phyloP scores from a whole-genome alignment of 2,329 filamentous ascomycete species.

The Penicillium sp. region DNA sequence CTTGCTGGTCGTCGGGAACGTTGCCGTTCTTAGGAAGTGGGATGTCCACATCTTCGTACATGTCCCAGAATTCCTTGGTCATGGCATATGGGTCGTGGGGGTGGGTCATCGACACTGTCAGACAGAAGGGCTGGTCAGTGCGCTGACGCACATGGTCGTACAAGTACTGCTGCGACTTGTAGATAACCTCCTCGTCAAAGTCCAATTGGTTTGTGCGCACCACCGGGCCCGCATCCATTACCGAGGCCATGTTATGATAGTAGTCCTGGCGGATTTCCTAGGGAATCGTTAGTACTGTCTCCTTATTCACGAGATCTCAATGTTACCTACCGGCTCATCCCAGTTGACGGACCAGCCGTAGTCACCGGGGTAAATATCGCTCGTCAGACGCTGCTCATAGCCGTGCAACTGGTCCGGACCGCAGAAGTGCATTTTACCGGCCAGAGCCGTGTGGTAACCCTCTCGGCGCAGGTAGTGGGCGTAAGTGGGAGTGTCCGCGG shows the following conservation, averaged over 20 bases:
- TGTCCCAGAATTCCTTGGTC: slow-evolving; percentile 88
- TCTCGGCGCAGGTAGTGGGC: slow-evolving; percentile 83
- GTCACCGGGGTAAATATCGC: slow-evolving; percentile 92
- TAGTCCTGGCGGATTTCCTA: slow-evolving; percentile 71
- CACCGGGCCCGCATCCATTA: slow-evolving; percentile 84
- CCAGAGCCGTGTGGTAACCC: slow-evolving; percentile 86
- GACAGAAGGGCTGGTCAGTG: slow-evolving; percentile 73
- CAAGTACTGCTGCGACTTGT: slow-evolving; percentile 82
- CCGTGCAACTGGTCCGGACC: slow-evolving; percentile 87
- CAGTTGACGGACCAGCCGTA: slow-evolving; percentile 95
- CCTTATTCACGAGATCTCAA: not conserved
- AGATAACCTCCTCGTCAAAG: slow-evolving; percentile 96
- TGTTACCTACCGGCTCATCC: slow-evolving; percentile 69
- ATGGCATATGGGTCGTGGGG: slow-evolving; percentile 96
- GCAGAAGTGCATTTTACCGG: slow-evolving; percentile 97
- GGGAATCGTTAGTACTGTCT: not conserved
- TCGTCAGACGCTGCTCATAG: slow-evolving; percentile 89
- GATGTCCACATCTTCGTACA: slow-evolving; percentile 87
- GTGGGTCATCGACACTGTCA: slow-evolving; percentile 92
- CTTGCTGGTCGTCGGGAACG: slow-evolving; percentile 78
- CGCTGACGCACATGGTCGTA: slow-evolving; percentile 88
- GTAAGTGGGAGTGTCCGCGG: slow-evolving; percentile 83
- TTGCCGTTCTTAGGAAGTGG: slow-evolving; percentile 70
- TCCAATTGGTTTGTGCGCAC: slow-evolving; percentile 93
- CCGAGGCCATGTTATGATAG: slow-evolving; percentile 95